phyloP scores from a whole-genome alignment of 768 basidiomycete genomes.

The Cystofilobasidium bisporidii region DNA sequence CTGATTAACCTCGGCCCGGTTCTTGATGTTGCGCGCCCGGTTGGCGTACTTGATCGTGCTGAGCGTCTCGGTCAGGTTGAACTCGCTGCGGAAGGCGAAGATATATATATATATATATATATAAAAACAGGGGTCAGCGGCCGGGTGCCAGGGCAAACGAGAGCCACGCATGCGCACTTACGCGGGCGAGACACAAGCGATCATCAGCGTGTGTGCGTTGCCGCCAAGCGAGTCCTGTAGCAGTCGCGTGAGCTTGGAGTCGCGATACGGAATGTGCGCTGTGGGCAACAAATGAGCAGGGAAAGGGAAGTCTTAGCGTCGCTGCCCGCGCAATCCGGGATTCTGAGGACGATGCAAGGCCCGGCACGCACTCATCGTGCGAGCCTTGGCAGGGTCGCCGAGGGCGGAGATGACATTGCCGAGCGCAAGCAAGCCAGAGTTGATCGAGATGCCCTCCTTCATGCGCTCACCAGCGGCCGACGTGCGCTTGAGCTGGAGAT shows the following conservation, averaged over 20 bases:
- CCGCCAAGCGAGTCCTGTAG: slow-evolving; percentile 95
- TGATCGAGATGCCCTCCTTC: slow-evolving; percentile 98
- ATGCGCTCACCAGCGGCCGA: slow-evolving; percentile 91
- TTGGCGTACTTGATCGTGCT: slow-evolving; percentile 80
- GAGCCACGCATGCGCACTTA: background rate
- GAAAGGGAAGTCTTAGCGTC: too few species aligned
- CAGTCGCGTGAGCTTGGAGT: slow-evolving; percentile 92
- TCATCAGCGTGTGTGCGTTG: slow-evolving; percentile 96
- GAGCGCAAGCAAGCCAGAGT: slow-evolving; percentile 86
- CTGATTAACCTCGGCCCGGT: slow-evolving; percentile 80
- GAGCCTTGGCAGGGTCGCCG: slow-evolving; percentile 80
- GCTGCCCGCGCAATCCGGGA: too few species aligned
- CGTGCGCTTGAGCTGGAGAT: slow-evolving; percentile 74
- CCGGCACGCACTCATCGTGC: slow-evolving; percentile 52
- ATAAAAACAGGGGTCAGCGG: too few species aligned
- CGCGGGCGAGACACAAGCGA: slow-evolving; percentile 73
- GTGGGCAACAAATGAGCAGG: too few species aligned
- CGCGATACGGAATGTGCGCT: slow-evolving; percentile 84
- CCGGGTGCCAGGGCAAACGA: too few species aligned
- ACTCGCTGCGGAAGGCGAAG: slow-evolving; percentile 77
- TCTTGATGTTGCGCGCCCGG: slow-evolving; percentile 94
- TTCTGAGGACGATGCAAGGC: too few species aligned
- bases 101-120: too few species aligned
- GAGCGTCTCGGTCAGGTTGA: slow-evolving; percentile 85
- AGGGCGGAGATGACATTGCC: slow-evolving; percentile 98